These are phyloP conservation scores for Coniferiporia sulphurascens DNA, from an alignment of 1,284 basidiomycete species.

Conservation along the genomic window DNA sequence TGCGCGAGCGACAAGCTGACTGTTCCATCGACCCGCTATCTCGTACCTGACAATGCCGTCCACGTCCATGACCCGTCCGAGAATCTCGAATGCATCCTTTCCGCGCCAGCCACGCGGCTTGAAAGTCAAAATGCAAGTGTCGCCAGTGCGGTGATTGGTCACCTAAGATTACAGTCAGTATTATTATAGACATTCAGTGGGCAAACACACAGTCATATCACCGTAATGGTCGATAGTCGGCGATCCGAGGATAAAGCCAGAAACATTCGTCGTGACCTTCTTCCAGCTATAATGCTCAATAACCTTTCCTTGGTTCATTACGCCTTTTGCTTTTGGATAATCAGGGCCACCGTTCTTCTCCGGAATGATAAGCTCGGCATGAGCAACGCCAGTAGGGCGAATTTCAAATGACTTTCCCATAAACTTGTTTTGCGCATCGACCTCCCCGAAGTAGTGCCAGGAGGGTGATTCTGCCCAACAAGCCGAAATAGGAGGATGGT, in stretches of 20 bases:
- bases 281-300: conserved; percentile 90
- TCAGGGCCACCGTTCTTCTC: conserved; percentile 47
- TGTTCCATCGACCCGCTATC: conserved; percentile 95
- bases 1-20: conserved; percentile 85
- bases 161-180: conserved; percentile 40
- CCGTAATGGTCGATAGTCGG: conserved; percentile 98
- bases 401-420: conserved; percentile 98
- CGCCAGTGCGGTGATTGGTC: conserved; percentile 90
- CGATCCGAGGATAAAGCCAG: conserved; percentile 90
- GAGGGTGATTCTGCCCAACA: conserved; percentile 88
- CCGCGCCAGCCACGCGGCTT: conserved; percentile 95
- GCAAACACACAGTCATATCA: conserved; percentile 69
- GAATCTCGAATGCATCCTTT: conserved; percentile 89
- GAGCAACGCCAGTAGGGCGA: conserved; percentile 89
- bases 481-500: conserved; percentile 96
- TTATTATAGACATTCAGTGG: conserved; percentile 1
- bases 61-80: conserved; percentile 74
- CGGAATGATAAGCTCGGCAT: conserved; percentile 81
- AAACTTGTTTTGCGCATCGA: conserved; percentile 92
- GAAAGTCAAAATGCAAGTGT: conserved; percentile 87
- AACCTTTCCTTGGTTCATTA: conserved; percentile 45
- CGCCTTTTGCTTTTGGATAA: conserved; percentile 50
- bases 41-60: conserved; percentile 74
- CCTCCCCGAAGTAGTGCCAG: conserved; percentile 94
- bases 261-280: conserved; percentile 92